phyloP scores from a whole-genome alignment of 192 early-diverging fungal genomes.

The Coemansia sp. region DNA sequence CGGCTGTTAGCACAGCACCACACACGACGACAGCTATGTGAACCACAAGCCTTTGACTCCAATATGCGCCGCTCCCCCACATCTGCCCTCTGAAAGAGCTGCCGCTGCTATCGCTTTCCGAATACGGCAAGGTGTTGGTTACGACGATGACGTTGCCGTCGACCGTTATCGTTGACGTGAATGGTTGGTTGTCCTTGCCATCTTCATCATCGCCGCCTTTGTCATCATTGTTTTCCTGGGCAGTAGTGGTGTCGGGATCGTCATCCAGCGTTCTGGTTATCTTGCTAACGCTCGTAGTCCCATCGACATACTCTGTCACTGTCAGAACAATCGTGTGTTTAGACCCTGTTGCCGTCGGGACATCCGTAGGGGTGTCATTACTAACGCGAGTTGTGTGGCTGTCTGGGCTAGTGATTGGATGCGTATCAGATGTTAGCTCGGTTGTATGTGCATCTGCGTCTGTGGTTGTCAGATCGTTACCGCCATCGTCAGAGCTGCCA shows the following conservation, averaged over 20 bases:
- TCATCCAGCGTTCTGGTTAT: conserved; percentile 18
- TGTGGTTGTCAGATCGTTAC: not conserved
- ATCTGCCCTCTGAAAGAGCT: not conserved
- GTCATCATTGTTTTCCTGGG: not conserved
- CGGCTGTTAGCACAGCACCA: not conserved
- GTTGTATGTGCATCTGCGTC: not conserved
- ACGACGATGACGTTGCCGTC: conserved; percentile 33
- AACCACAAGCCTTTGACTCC: not conserved
- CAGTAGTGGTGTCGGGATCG: not conserved
- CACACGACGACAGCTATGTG: not conserved
- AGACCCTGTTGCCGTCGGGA: not conserved
- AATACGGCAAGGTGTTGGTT: conserved; percentile 15
- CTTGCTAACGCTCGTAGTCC: conserved; percentile 14
- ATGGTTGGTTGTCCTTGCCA: not conserved
- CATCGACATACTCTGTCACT: conserved; percentile 36
- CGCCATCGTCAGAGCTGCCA: not conserved
- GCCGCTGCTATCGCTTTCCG: not conserved
- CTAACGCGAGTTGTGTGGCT: not conserved
- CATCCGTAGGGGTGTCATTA: not conserved
- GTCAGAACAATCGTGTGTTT: conserved; percentile 31
- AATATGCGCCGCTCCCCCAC: not conserved
- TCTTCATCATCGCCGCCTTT: not conserved
- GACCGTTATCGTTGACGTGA: conserved; percentile 29
- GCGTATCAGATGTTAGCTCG: not conserved
- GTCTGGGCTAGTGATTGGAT: not conserved